Percentiles rank a stretch among this genome's conserved stretches.
phyloP scores from a whole-genome alignment of 2,329 filamentous ascomycete genomes.

The Monilinia aucupariae region DNA sequence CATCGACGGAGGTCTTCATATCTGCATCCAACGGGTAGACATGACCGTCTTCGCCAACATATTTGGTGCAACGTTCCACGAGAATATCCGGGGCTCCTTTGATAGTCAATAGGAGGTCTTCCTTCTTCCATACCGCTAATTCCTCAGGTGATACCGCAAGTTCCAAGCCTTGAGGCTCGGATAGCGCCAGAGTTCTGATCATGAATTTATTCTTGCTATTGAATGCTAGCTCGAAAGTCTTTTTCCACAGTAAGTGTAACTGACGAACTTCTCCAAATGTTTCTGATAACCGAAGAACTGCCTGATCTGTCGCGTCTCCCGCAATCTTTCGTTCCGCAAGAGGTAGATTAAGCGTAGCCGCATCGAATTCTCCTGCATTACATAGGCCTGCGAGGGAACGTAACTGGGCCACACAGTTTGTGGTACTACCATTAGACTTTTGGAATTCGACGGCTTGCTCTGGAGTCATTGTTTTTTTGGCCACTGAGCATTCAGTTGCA shows the following conservation, averaged over 20 bases:
- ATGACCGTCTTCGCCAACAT: constrained; percentile 51
- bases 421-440: constrained; percentile 24
- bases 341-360: constrained; percentile 52
- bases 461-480: constrained; percentile 39
- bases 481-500: constrained; percentile 62
- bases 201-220: constrained; percentile 82
- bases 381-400: constrained; percentile 59
- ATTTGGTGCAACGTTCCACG: constrained; percentile 60
- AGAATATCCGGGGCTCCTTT: constrained; percentile 67
- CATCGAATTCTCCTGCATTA: constrained; percentile 70
- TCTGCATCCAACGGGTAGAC: constrained; percentile 44
- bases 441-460: constrained; percentile 44
- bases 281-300: constrained; percentile 66
- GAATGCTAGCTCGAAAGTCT: constrained; percentile 63
- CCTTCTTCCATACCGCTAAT: constrained; percentile 13
- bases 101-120: constrained; percentile 52
- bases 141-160: constrained; percentile 19
- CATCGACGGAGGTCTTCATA: constrained; percentile 44
- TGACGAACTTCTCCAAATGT: constrained; percentile 53
- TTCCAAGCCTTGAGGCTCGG: constrained; percentile 19
- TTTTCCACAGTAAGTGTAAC: constrained; percentile 56
- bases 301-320: constrained; percentile 71
- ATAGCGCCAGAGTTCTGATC: constrained; percentile 57
- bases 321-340: constrained; percentile 57
- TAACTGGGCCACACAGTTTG: constrained; percentile 50